phyloP scores from a whole-genome alignment of 1,139 yeast genomes.

The Debaryomyces sp. region DNA sequence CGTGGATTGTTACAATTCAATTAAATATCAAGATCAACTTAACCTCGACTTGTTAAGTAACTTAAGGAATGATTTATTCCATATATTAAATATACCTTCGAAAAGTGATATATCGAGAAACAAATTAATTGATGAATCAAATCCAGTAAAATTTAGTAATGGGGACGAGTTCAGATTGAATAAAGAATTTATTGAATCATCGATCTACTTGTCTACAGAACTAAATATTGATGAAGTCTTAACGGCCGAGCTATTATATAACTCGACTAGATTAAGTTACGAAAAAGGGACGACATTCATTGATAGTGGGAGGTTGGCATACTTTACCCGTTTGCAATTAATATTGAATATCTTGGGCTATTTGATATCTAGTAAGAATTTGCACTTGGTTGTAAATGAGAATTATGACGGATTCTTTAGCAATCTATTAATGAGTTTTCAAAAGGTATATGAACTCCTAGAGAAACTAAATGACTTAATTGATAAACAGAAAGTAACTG shows the following conservation, averaged over 20 bases:
- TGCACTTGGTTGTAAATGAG: slow-evolving; percentile 23
- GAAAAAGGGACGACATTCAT: slow-evolving; percentile 56
- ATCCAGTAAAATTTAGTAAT: slow-evolving; percentile 49
- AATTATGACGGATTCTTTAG: slow-evolving; percentile 30
- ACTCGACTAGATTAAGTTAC: slow-evolving; percentile 44
- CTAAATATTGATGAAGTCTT: slow-evolving; percentile 39
- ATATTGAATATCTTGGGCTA: slow-evolving; percentile 72
- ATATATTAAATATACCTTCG: slow-evolving; percentile 51
- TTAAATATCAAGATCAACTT: slow-evolving; percentile 29
- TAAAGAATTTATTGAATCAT: slow-evolving; percentile 52
- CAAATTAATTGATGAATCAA: slow-evolving; percentile 48
- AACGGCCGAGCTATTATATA: slow-evolving; percentile 40
- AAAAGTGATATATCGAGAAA: slow-evolving; percentile 59
- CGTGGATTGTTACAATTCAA: slow-evolving; percentile 39
- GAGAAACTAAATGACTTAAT: slow-evolving; percentile 60
- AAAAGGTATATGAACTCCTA: slow-evolving; percentile 57
- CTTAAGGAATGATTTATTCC: slow-evolving; percentile 50
- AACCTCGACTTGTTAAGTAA: slow-evolving; percentile 28
- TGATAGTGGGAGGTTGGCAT: slow-evolving; percentile 74
- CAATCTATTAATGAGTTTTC: slow-evolving; percentile 55
- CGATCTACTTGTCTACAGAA: slow-evolving; percentile 58
- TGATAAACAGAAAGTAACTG: slow-evolving; percentile 60
- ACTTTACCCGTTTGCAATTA: slow-evolving; percentile 68
- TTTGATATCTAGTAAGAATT: slow-evolving; percentile 40
- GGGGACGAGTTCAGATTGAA: slow-evolving; percentile 73